phyloP scores from a whole-genome alignment of 2,329 filamentous ascomycete species.

The Botrytis cinerea region DNA sequence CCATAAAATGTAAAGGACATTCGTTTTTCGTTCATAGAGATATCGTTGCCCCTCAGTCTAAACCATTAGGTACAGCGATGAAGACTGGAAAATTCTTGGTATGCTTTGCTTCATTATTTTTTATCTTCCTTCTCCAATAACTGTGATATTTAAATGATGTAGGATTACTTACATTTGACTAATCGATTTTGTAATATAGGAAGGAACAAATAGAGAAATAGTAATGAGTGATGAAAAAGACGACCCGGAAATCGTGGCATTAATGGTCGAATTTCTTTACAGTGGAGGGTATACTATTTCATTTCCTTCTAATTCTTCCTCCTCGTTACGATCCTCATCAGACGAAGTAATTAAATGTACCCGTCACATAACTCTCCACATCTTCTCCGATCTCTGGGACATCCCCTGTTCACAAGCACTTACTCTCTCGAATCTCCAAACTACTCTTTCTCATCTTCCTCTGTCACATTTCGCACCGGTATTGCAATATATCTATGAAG shows the following conservation, averaged over 20 bases:
- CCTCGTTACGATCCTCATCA: background rate
- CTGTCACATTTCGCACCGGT: background rate
- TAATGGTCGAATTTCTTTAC: constrained; percentile 22
- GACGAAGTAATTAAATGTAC: background rate
- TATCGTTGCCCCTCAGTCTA: background rate
- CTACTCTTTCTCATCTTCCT: background rate
- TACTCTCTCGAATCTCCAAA: background rate
- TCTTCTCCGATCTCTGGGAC: background rate
- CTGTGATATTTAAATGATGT: background rate
- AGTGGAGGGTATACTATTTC: background rate
- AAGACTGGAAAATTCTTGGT: background rate
- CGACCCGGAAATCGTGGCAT: constrained; percentile 18
- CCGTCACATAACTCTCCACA: background rate
- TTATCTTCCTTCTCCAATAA: fast-evolving
- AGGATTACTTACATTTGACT: background rate
- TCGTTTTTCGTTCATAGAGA: background rate
- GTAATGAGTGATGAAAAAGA: background rate
- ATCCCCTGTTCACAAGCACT: background rate
- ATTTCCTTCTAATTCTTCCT: background rate
- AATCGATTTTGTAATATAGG: background rate
- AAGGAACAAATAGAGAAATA: background rate
- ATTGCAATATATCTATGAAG: background rate
- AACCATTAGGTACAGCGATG: background rate
- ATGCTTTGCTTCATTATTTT: background rate
- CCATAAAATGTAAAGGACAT: background rate